Evolutionary conservation across 495 filamentous ascomycete species (phyloP), one percentile per base, ranked within the genome.

Genomic region (Tuber microsphaerosporum): DNA sequence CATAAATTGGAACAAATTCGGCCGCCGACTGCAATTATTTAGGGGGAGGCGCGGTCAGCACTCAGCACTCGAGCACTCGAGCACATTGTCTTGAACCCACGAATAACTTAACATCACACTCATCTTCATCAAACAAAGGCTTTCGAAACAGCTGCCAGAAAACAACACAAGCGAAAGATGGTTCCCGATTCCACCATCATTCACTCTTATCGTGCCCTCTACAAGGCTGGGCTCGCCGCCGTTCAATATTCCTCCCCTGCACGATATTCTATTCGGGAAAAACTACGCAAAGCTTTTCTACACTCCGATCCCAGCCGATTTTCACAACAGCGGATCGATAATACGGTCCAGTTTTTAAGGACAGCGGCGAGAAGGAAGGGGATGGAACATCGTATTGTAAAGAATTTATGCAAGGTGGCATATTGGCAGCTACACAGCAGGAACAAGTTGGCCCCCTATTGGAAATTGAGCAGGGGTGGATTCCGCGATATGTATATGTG

Each of bases 191-290:
- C 42, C 70, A 31, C 89, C 20, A 82, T 97, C 70, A 79, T 93
- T 65, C 86, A 89, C 81, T 90, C 93, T 65, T 99, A 99, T 85
- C 91, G 95, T 73, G 86, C 89, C 48, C 87, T 99, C 56, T 92
- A 91, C 79, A 90, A 91, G 68, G 88, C 88, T 20, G 87, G 88
- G 20, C 87, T 98, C 20, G 91, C 89, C 65, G 94, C 92, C 2
- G 87, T 97, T 44, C 91, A 92, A 74, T 95, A 92, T 85, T 89
- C 94, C 0, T 88, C 88, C 69, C 95, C 96, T 1, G 86, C 90
- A 39, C 91, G 93, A 73, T 90, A 88, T 85, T 87, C 88, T 1
- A 82, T 92, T 39, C 87, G 88, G 48, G 85, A 90, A 70, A 88
- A 87, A 75, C 80, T 99, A 48, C 90, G 92, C 69, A 83, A 79